Percentiles rank a stretch among this genome's conserved stretches.
Evolutionary conservation across 768 basidiomycete species (phyloP).

Genomic region (Agrocybe praecox): DNA sequence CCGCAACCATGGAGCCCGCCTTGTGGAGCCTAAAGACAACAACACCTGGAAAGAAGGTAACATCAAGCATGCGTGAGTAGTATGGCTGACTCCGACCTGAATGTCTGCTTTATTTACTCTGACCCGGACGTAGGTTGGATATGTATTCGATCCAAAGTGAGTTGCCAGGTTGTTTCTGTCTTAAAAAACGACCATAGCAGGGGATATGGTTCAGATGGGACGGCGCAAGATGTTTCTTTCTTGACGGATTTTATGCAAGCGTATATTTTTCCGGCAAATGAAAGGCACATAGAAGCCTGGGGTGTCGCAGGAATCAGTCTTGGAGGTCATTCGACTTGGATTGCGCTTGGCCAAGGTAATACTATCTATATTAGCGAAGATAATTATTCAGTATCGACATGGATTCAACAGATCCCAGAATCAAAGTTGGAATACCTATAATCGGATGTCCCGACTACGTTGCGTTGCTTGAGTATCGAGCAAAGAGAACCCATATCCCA

Average conservation of each 20-base stretch:
- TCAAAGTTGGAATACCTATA: constrained; percentile 49
- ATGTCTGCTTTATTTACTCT: neutral
- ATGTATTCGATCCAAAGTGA: constrained; percentile 46
- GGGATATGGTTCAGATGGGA: neutral
- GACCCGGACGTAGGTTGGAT: constrained; percentile 31
- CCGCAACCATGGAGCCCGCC: constrained; percentile 45
- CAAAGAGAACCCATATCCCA: constrained; percentile 40
- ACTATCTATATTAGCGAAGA: neutral
- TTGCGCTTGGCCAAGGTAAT: neutral
- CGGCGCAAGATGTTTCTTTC: neutral
- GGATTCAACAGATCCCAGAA: constrained; percentile 39
- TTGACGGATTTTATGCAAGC: constrained; percentile 28
- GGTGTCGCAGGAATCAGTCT: constrained; percentile 76
- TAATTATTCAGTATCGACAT: neutral
- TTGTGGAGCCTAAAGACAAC: constrained; percentile 20
- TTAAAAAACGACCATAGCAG: constrained; percentile 33
- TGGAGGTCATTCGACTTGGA: constrained; percentile 82
- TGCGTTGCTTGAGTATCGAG: constrained; percentile 59
- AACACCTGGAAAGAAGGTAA: constrained; percentile 26
- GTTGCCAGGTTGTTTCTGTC: constrained; percentile 64
- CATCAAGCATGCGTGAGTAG: constrained; percentile 42
- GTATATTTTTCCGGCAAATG: constrained; percentile 70
- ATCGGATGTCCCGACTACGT: constrained; percentile 77
- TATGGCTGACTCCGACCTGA: neutral
- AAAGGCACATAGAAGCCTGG: constrained; percentile 67